Evolutionary conservation across 2,329 filamentous ascomycete genomes (phyloP).

Genomic region (Fusarium sp.): DNA sequence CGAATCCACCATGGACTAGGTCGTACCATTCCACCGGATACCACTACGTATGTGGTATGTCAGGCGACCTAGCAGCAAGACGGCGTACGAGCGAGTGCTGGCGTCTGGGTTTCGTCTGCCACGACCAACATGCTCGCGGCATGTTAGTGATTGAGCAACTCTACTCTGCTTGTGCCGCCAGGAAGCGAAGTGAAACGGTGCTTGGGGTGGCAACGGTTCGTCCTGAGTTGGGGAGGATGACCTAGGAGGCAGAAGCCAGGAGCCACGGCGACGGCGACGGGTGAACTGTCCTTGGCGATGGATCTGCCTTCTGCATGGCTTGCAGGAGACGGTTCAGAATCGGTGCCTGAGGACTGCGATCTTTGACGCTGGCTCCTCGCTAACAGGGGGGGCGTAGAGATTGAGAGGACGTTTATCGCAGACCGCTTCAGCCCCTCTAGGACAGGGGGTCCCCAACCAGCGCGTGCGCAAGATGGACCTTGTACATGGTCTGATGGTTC

Average conservation of each 20-base stretch:
- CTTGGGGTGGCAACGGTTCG: not conserved
- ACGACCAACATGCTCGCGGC: not conserved
- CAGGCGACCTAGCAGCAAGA: conserved; percentile 20
- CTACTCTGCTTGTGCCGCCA: not conserved
- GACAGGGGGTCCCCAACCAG: not conserved
- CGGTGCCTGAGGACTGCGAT: not conserved
- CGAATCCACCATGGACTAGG: conserved; percentile 34
- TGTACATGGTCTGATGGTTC: conserved; percentile 8
- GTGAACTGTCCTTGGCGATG: not conserved
- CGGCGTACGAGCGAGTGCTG: not conserved
- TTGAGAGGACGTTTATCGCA: conserved; percentile 3
- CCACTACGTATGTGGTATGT: conserved; percentile 20
- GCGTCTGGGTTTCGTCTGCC: not conserved
- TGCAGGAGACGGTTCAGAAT: conserved; percentile 1
- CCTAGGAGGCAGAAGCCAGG: not conserved
- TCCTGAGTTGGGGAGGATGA: not conserved
- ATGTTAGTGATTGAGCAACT: not conserved
- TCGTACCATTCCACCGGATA: conserved; percentile 44
- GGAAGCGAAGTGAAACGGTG: not conserved
- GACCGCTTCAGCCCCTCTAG: conserved; percentile 2
- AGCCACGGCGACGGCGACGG: not conserved
- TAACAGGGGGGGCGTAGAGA: not conserved
- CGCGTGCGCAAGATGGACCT: not conserved
- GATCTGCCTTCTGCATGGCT: not conserved
- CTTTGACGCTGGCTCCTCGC: not conserved